Evolutionary conservation across 768 basidiomycete species (phyloP).

Genomic region (Cantharellus anzutake): DNA sequence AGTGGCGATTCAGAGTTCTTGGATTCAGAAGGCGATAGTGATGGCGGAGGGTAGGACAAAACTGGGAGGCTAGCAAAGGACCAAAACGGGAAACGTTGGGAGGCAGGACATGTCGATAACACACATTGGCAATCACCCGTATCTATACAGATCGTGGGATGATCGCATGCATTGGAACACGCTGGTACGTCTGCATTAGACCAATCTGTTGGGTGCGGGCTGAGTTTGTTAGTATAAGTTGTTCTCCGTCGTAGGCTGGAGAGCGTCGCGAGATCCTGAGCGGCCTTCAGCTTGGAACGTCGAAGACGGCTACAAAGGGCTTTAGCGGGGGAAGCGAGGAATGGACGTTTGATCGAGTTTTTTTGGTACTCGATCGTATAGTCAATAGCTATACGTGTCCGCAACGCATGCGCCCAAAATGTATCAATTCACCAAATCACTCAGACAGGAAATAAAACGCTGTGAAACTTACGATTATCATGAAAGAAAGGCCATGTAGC

Average conservation of each 20-base stretch:
- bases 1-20: background rate
- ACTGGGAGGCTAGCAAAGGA: constrained; percentile 8
- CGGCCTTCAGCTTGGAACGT: constrained; percentile 1
- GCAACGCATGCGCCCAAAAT: too few species aligned
- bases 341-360: constrained; percentile 12
- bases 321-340: constrained; percentile 3
- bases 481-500: constrained; percentile 17
- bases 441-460: background rate
- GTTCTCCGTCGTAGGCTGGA: background rate
- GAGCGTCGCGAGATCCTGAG: constrained; percentile 4
- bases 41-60: constrained; percentile 4
- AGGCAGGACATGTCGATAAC: constrained; percentile 13
- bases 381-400: constrained; percentile 10
- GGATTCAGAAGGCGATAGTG: background rate
- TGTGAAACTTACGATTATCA: constrained; percentile 12
- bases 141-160: constrained; percentile 7
- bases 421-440: background rate
- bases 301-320: constrained; percentile 4
- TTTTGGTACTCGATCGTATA: constrained; percentile 16
- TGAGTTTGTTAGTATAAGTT: background rate
- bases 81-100: constrained; percentile 12
- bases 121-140: constrained; percentile 19
- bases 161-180: constrained; percentile 18
- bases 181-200: constrained; percentile 13
- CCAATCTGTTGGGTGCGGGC: constrained; percentile 10